These are phyloP conservation scores for Pythium sukuiense DNA, from an alignment of 352 stramenopile species.

Conservation along the genomic window DNA sequence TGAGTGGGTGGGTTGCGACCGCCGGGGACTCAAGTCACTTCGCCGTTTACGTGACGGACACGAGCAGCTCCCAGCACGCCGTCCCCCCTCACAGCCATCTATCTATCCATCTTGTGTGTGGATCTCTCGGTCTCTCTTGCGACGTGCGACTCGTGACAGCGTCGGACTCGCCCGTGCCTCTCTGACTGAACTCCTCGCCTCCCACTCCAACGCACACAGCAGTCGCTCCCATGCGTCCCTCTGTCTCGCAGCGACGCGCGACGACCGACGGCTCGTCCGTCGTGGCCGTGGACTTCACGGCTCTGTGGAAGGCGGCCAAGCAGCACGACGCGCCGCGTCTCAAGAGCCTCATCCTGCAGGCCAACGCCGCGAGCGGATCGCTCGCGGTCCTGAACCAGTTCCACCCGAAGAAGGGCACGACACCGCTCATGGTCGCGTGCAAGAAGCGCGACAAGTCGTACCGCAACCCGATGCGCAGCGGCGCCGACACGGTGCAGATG, in stretches of 20 bases:
- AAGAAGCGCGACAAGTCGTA: conserved; percentile 41
- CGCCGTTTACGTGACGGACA: neutral
- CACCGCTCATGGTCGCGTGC: conserved; percentile 69
- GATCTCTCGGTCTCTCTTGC: neutral
- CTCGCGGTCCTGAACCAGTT: conserved; percentile 37
- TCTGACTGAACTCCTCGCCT: no score
- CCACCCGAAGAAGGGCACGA: conserved; percentile 54
- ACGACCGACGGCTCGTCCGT: neutral
- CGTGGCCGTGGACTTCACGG: conserved; percentile 8
- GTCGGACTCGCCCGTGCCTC: neutral
- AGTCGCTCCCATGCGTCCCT: neutral
- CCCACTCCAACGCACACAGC: neutral
- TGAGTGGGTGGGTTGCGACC: neutral
- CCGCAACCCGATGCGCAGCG: conserved; percentile 17
- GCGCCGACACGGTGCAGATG: conserved; percentile 40
- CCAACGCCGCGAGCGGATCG: conserved; percentile 6
- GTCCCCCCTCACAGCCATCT: neutral
- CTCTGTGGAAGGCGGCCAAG: conserved; percentile 31
- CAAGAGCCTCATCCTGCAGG: conserved; percentile 22
- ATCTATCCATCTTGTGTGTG: neutral
- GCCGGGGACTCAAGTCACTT: neutral
- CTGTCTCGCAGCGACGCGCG: neutral
- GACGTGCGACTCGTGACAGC: neutral
- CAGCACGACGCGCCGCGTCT: conserved; percentile 19
- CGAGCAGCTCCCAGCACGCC: no score